Evolutionary conservation across 306 rosid species (phyloP).

Genomic region (Mucuna pruriens): DNA sequence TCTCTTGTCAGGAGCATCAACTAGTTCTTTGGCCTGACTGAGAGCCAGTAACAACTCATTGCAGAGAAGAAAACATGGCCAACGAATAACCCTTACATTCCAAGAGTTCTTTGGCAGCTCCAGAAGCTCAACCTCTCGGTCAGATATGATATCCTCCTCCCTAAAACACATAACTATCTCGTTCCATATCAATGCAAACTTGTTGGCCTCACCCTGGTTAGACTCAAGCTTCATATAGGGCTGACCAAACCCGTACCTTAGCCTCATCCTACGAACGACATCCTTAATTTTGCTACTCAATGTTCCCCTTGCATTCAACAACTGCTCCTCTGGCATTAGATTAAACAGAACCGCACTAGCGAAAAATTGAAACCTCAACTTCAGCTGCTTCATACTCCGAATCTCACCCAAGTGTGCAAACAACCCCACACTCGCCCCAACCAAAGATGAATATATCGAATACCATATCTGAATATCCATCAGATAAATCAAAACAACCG

Average conservation of each 20-base stretch:
- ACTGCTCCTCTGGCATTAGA: conserved; percentile 92
- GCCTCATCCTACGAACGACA: conserved; percentile 75
- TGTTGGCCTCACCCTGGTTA: conserved; percentile 75
- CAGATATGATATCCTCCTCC: conserved; percentile 92
- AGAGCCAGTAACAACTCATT: conserved; percentile 87
- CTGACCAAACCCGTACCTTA: conserved; percentile 89
- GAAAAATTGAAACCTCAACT: conserved; percentile 88
- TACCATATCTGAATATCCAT: conserved; percentile 97
- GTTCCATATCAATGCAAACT: conserved; percentile 90
- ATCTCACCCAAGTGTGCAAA: conserved; percentile 94
- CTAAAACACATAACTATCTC: conserved; percentile 79
- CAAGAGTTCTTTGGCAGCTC: conserved; percentile 82
- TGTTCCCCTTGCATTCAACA: conserved; percentile 67
- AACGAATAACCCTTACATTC: conserved; percentile 88
- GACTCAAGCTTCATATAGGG: conserved; percentile 86
- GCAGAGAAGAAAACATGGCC: conserved; percentile 96
- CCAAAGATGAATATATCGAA: conserved; percentile 86
- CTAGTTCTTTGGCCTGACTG: conserved; percentile 86
- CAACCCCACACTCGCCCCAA: conserved; percentile 84
- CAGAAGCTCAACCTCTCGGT: conserved; percentile 74
- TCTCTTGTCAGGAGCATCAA: conserved; percentile 75
- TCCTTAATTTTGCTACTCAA: conserved; percentile 69
- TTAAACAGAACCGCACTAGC: conserved; percentile 89
- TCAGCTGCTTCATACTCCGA: conserved; percentile 76
- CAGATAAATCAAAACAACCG: conserved; percentile 80